Evolutionary conservation across 2,329 filamentous ascomycete genomes (phyloP).

Genomic region (Alternaria incomplexa): DNA sequence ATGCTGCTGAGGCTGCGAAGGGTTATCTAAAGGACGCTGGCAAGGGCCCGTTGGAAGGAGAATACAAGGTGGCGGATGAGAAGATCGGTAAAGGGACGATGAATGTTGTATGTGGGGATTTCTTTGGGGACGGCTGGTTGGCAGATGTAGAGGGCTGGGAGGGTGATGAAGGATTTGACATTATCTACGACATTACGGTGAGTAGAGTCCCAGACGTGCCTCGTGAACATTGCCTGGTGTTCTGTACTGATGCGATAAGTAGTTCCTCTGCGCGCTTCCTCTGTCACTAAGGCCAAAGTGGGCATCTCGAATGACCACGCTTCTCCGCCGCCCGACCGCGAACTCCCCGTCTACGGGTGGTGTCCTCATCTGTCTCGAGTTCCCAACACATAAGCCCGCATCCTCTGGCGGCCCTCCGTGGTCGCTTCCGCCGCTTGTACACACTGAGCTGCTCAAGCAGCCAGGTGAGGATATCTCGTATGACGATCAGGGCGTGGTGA

Average conservation of each 20-base stretch:
- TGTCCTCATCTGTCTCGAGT: slow-evolving; percentile 73
- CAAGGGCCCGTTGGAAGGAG: slow-evolving; percentile 46
- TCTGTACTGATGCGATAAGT: neutral
- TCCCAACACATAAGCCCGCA: slow-evolving; percentile 74
- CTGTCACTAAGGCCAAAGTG: slow-evolving; percentile 62
- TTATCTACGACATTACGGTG: slow-evolving; percentile 70
- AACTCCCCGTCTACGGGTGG: slow-evolving; percentile 42
- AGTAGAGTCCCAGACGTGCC: slow-evolving; percentile 21
- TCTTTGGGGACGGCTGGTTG: slow-evolving; percentile 68
- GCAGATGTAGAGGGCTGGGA: slow-evolving; percentile 40
- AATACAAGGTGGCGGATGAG: slow-evolving; percentile 53
- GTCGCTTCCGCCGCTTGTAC: slow-evolving; percentile 71
- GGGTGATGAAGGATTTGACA: slow-evolving; percentile 62
- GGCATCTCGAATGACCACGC: slow-evolving; percentile 61
- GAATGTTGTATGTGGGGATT: slow-evolving; percentile 68
- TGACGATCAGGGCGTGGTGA: slow-evolving; percentile 59
- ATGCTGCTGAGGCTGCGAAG: slow-evolving; percentile 56
- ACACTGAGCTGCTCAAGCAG: slow-evolving; percentile 71
- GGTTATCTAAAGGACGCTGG: slow-evolving; percentile 45
- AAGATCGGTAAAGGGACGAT: slow-evolving; percentile 57
- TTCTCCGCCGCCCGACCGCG: slow-evolving; percentile 53
- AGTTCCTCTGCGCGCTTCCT: slow-evolving; percentile 68
- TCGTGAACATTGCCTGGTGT: neutral
- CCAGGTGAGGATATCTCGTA: slow-evolving; percentile 74
- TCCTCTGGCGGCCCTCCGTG: slow-evolving; percentile 74